Percentiles rank a stretch among this genome's conserved stretches.
These are phyloP conservation scores for Alternaria ventricosa DNA, from an alignment of 2,329 filamentous ascomycete species.

Conservation along the genomic window DNA sequence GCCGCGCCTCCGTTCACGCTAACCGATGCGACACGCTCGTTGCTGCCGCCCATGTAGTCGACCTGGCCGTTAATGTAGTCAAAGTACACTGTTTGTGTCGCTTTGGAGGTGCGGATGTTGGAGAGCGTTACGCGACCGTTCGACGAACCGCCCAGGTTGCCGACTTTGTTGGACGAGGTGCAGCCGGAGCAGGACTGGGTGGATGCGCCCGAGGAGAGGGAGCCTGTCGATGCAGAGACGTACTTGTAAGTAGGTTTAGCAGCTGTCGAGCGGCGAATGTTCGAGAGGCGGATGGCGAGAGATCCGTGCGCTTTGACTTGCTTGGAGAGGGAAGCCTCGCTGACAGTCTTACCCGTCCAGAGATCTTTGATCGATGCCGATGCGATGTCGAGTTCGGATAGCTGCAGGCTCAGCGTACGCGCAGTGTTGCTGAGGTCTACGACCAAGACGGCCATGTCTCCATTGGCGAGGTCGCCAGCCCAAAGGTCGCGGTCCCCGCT, in stretches of 20 bases:
- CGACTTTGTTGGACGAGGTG: slow-evolving; percentile 24
- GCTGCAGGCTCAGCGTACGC: slow-evolving; percentile 20
- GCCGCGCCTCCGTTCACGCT: slow-evolving; percentile 27
- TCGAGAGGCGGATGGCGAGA: slow-evolving; percentile 22
- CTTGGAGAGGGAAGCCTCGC: slow-evolving; percentile 19
- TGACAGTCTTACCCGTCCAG: slow-evolving; percentile 19
- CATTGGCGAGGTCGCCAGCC: slow-evolving; percentile 27
- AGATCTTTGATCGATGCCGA: slow-evolving; percentile 28
- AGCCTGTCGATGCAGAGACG: slow-evolving; percentile 22
- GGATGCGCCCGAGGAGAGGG: slow-evolving; percentile 19
- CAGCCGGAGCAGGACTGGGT: slow-evolving; percentile 23
- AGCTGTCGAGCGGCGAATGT: slow-evolving; percentile 17
- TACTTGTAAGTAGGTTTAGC: slow-evolving; percentile 20
- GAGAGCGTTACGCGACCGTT: slow-evolving; percentile 22
- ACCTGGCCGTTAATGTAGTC: slow-evolving; percentile 29
- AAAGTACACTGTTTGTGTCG: slow-evolving; percentile 21
- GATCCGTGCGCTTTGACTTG: slow-evolving; percentile 27
- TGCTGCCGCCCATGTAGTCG: slow-evolving; percentile 22
- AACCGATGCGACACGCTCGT: slow-evolving; percentile 23
- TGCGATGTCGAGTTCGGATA: slow-evolving; percentile 20
- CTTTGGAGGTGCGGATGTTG: slow-evolving; percentile 24
- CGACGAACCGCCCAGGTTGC: slow-evolving; percentile 22
- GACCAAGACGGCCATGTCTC: slow-evolving; percentile 24
- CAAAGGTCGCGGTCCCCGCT: slow-evolving; percentile 23
- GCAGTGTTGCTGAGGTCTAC: slow-evolving; percentile 25